Evolutionary conservation across 1,139 yeast genomes (phyloP), one percentile per base, ranked within the genome.

Genomic region (Eremothecium gossypii): DNA sequence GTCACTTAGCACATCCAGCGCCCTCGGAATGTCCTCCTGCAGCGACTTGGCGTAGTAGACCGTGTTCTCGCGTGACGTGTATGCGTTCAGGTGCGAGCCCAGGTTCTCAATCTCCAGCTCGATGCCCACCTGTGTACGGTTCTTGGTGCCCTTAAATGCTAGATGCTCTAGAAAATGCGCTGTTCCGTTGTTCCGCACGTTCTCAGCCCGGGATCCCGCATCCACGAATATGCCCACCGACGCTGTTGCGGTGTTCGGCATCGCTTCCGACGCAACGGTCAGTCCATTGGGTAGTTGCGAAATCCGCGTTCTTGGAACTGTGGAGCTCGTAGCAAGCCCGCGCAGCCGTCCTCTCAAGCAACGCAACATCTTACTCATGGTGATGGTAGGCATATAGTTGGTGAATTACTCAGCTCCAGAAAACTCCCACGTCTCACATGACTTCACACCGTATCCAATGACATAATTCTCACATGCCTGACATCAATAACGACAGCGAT

Each of bases 131-230:
- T 91, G 97, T n/a, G 87, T 69, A 59, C 98, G 76, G 49, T 71
- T 73, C 43, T 73, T 66, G 11, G 98, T 91, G 29, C 99, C 99
- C 66, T 91, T 91, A 69, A 91, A 91, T 3, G 97, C 95, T 55
- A 91, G 70, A 65, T 91, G 99, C 64, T 91, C 99, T 45, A 91
- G 69, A 60, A 91, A 91, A 66, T 91, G 99, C 0, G 99, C 99
- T 9, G 97, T 89, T 37, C 99, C 99, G 55, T 87, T 86, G 59
- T 74, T 75, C 58, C 73, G 71, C 40, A 80, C 77, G 57, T 80
- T 83, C 65, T 91, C 99, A 2, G 97, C 97, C 49, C 99, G 74
- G 1, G 97, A 89, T 1, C 99, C 99, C 37, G 98, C 96, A 64
- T 93, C 96, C 50, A 91, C 89, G 61, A 71, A 70, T 38, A 91